Evolutionary conservation across 2,329 filamentous ascomycete genomes (phyloP), one percentile per base, ranked within the genome.

Genomic region (Dichotomopilus funicola): DNA sequence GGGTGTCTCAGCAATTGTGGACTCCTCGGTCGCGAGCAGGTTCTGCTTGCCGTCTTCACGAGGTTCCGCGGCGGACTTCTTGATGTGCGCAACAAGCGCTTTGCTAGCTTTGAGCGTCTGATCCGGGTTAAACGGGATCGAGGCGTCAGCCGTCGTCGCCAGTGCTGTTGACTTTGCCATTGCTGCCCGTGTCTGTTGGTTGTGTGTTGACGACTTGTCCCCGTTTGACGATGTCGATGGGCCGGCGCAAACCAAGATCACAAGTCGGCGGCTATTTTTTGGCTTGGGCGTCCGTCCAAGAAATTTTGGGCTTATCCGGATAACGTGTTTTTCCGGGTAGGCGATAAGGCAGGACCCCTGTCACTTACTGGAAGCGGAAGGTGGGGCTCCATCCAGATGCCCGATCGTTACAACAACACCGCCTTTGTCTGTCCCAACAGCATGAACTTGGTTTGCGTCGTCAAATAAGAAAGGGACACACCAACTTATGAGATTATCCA

Each of bases 71-170:
- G 78, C 72, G 5, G 77, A 72, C 66, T 78, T 80, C 66, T 81
- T 79, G 69, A 86, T 82, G 69, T 85, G 80, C 46, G 76, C 73
- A 55, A 86, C 70, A 19, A 86, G 77, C 35, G 83, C 81, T 67
- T 79, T 82, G 60, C 81, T 82, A 38, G 83, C 83, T 67, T 83
- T 85, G 57, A 85, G 68, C 36, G 78, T 79, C 81, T 85, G 70
- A n/a, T 71, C 67, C 35, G 69, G 64, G 49, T 72, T 65, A 45
- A 72, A 64, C 8, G 66, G 65, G 44, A 70, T 68, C 52, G 61
- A 58, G 51, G 64, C 58, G n/a, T 68, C 68, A 45, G 64, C 62
- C 43, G 66, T 61, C 54, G 66, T 66, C 54, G 66, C 62, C 45
- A 70, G 62, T 41, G 65, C 54, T 53, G 66, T 70, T n/a, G 70